Evolutionary conservation across 2,329 filamentous ascomycete genomes (phyloP), one percentile per base, ranked within the genome.

Genomic region (Pyricularia sp.): DNA sequence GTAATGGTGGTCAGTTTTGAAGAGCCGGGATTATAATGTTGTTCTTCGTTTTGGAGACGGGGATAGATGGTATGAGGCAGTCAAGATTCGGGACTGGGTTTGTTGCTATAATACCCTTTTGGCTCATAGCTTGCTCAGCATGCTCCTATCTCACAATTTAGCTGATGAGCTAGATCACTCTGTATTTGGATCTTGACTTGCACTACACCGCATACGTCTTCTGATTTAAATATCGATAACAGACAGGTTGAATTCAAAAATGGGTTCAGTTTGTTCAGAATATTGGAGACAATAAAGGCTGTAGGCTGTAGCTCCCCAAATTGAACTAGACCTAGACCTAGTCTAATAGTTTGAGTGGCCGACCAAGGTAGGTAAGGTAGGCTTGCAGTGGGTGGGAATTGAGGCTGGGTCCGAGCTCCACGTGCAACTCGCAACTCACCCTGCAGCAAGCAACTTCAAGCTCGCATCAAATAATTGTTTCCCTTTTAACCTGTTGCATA

Each of bases 351-450:
- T 55, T 2, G 42, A 55, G 42, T n/a, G 36, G 9, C 31, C 31
- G 31, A 30, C 28, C 7, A 30, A 30, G 28, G 28, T 31, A 31
- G 30, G 30, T 31, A 31, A 6, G 6, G 1, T 10, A 42, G 33
- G 33, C 33, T 17, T 42, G 12, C 14, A 25, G 36, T 66, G 23
- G 20, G 11, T 20, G 64, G 31, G 20, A 33, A 23, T 33, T 23
- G 64, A 65, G 64, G 64, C 64, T 65, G 30, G 65, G 65, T 28
- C 65, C 65, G 42, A 67, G 65, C 65, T 67, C 42, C 42, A 59
- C 65, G 42, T 58, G 65, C 65, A 23, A 65, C 42, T 63, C 14
- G 14, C 59, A 26, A 17, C 59, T 63, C 26, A 26, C 25, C 26
- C 26, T 63, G 59, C 59, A 63, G 25, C 25, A 9, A 26, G 14